phyloP scores from a whole-genome alignment of 176 grass and related monocot genomes.

The Saccharum spontaneum region DNA sequence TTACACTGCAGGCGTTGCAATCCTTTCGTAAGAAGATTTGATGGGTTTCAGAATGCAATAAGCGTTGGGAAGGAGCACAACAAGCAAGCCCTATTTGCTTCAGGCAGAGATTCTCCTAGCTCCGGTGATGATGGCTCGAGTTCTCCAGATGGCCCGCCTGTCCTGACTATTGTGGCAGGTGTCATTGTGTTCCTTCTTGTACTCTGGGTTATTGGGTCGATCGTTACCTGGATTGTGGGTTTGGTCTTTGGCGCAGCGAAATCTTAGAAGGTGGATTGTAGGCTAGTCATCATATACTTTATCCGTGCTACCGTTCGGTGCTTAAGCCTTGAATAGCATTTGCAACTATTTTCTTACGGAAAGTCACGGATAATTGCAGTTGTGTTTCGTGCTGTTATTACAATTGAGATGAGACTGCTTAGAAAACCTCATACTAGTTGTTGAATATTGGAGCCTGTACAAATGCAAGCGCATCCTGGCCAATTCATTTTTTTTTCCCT shows the following conservation, averaged over 20 bases:
- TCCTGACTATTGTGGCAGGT: slow-evolving; percentile 66
- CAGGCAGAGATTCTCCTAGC: slow-evolving; percentile 30
- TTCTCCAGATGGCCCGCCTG: slow-evolving; percentile 50
- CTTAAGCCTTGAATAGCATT: not conserved
- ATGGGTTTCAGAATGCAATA: slow-evolving; percentile 23
- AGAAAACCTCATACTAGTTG: not conserved
- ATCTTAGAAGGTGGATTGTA: slow-evolving; percentile 34
- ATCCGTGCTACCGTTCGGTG: not conserved
- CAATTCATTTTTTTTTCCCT: not conserved
- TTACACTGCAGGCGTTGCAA: slow-evolving; percentile 7
- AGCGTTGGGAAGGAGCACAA: not conserved
- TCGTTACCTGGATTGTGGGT: slow-evolving; percentile 65
- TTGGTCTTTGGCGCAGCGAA: slow-evolving; percentile 53
- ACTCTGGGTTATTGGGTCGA: slow-evolving; percentile 52
- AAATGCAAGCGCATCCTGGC: not conserved
- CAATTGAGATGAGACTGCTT: not conserved
- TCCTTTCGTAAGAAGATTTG: not conserved
- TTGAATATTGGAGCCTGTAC: not conserved
- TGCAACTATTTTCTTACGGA: not conserved
- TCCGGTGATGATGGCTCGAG: slow-evolving; percentile 14
- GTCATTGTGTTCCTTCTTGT: slow-evolving; percentile 67
- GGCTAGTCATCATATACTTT: slow-evolving; percentile 2
- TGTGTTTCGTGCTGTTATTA: not conserved
- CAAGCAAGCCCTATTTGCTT: slow-evolving; percentile 39
- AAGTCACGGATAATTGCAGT: not conserved